Percentiles rank a stretch among this genome's conserved stretches.
Conservation (phyloP, 2,329 filamentous ascomycete genomes). For the Aureobasidium lini region DNA sequence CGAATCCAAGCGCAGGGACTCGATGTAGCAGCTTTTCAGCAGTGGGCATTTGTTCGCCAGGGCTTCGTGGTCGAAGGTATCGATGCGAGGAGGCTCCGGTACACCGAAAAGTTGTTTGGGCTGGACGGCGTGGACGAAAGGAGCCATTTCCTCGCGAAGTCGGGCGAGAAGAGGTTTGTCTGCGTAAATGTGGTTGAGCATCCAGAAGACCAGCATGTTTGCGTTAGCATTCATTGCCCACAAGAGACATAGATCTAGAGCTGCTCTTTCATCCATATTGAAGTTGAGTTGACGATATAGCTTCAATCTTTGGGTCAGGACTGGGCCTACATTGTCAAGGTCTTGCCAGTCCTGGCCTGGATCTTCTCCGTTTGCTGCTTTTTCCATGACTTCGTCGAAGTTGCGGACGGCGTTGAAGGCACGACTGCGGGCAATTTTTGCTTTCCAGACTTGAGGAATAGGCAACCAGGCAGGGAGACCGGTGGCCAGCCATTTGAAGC, state of each 20-base stretch:
- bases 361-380: constrained; percentile 23
- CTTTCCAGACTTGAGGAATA: constrained; percentile 42
- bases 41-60: constrained; percentile 28
- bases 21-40: constrained; percentile 32
- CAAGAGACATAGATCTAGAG: constrained; percentile 41
- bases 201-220: constrained; percentile 38
- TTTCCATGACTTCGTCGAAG: constrained; percentile 28
- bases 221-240: constrained; percentile 51
- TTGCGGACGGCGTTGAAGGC: constrained; percentile 21
- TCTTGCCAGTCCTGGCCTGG: constrained; percentile 27
- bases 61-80: constrained; percentile 27
- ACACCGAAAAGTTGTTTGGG: constrained; percentile 26
- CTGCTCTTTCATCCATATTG: constrained; percentile 26
- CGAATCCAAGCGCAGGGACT: constrained; percentile 30
- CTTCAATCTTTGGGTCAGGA: constrained; percentile 26
- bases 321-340: constrained; percentile 26
- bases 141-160: constrained; percentile 29
- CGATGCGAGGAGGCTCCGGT: constrained; percentile 26
- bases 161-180: constrained; percentile 24
- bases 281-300: constrained; percentile 26
- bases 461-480: constrained; percentile 51
- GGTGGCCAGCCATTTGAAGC: constrained; percentile 46
- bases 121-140: constrained; percentile 24
- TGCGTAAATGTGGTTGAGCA: constrained; percentile 30
- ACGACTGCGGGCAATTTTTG: constrained; percentile 33